Evolutionary conservation across 148 eudicot genomes (phyloP).

Genomic region (Agrostemma githago): DNA sequence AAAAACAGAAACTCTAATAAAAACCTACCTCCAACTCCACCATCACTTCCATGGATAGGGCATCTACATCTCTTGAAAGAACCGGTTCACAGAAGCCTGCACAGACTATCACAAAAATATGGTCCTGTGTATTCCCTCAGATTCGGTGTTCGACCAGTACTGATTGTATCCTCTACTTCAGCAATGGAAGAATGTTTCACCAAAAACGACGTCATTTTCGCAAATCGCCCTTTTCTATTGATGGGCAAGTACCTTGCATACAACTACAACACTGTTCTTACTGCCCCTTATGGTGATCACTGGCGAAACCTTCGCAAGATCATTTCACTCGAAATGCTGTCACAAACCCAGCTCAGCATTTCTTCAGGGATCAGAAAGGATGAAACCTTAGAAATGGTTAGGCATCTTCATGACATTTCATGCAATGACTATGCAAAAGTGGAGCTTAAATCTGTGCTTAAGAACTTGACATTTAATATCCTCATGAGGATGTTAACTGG

Average conservation of each 20-base stretch:
- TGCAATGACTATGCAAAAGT: conserved; percentile 21
- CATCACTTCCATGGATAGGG: conserved; percentile 24
- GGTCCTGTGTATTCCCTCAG: conserved; percentile 34
- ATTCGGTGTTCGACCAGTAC: conserved; percentile 32
- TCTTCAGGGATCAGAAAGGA: conserved; percentile 31
- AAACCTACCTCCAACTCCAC: conserved; percentile 23
- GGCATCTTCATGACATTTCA: conserved; percentile 13
- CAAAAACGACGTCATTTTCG: conserved; percentile 35
- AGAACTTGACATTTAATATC: conserved; percentile 26
- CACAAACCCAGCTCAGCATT: conserved; percentile 27
- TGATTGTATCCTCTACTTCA: conserved; percentile 36
- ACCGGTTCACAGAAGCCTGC: conserved; percentile 17
- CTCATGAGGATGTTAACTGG: conserved; percentile 52
- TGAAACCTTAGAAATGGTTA: conserved; percentile 27
- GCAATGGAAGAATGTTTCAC: conserved; percentile 44
- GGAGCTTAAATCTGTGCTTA: conserved; percentile 32
- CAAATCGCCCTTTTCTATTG: conserved; percentile 33
- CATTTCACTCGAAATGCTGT: conserved; percentile 29
- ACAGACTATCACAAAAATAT: conserved; percentile 15
- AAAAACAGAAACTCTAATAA: not conserved
- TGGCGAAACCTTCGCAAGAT: conserved; percentile 46
- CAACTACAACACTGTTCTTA: conserved; percentile 27
- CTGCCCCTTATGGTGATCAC: conserved; percentile 39
- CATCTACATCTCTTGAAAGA: conserved; percentile 28
- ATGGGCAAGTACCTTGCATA: conserved; percentile 31